Conservation (phyloP, 495 filamentous ascomycete genomes). For the Annulohypoxylon bovei region DNA sequence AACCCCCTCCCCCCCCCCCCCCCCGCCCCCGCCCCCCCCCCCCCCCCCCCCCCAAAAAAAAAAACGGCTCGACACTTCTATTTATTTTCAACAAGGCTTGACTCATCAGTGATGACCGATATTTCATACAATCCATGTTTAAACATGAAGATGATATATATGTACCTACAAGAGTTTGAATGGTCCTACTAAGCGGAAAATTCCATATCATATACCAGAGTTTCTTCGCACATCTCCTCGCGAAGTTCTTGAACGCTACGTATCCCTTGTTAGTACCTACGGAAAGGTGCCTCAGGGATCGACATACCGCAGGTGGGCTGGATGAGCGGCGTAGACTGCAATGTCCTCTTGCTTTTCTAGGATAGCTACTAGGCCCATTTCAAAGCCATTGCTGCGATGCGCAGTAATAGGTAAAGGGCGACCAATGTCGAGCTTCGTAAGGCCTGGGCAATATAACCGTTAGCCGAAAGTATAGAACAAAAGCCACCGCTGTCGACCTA, state of each 20-base stretch:
- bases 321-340: slow-evolving; percentile 8
- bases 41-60: no score
- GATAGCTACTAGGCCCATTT: slow-evolving; percentile 12
- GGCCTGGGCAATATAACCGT: slow-evolving; percentile 2
- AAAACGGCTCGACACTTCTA: neutral
- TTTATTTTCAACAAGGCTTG: neutral
- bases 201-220: slow-evolving; percentile 21
- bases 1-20: no score
- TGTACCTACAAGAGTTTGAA: no score
- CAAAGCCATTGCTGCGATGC: slow-evolving; percentile 3
- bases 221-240: slow-evolving; percentile 11
- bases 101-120: neutral
- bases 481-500: neutral
- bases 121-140: neutral
- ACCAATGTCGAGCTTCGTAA: slow-evolving; percentile 11
- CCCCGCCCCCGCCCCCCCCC: no score
- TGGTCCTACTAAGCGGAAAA: neutral
- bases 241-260: slow-evolving; percentile 8
- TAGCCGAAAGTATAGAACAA: neutral
- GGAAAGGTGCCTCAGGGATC: neutral
- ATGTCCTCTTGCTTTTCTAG: slow-evolving; percentile 19
- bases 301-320: slow-evolving; percentile 21
- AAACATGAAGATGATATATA: neutral
- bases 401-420: slow-evolving; percentile 4
- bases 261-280: neutral